phyloP scores from a whole-genome alignment of 176 grass and related monocot genomes.

The Coix lacrymajobi region DNA sequence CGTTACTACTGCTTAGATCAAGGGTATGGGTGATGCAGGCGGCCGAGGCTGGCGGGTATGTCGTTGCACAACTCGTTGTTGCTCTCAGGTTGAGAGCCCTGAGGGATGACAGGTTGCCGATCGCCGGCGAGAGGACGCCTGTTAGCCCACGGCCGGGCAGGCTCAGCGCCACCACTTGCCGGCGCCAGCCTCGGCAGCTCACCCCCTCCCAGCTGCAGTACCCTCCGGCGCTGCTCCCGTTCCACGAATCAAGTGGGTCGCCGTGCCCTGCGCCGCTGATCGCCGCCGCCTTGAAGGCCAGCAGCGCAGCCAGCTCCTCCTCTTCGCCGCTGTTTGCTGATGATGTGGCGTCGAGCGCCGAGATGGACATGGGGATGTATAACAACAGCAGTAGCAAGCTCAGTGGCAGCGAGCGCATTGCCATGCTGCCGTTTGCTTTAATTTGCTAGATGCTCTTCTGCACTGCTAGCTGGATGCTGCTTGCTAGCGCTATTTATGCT shows the following conservation, averaged over 20 bases:
- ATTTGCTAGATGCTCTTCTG: too few relatives aligned
- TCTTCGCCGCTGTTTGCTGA: too few relatives aligned
- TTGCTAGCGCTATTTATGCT: too few relatives aligned
- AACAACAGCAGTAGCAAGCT: too few relatives aligned
- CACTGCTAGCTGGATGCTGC: too few relatives aligned
- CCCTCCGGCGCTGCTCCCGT: background rate
- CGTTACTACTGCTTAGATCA: background rate
- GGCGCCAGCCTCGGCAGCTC: background rate
- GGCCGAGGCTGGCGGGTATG: slow-evolving; percentile 12
- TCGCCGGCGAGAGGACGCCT: background rate
- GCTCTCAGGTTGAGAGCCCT: background rate
- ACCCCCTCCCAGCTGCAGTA: background rate
- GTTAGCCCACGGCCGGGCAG: background rate
- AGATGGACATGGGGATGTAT: too few relatives aligned
- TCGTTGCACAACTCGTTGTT: background rate
- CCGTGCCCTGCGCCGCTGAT: too few relatives aligned
- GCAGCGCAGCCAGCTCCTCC: too few relatives aligned
- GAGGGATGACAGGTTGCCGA: background rate
- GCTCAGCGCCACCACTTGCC: slow-evolving; percentile 4
- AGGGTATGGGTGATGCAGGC: background rate
- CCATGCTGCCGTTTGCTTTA: too few relatives aligned
- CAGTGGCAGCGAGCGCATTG: too few relatives aligned
- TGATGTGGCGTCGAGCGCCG: too few relatives aligned
- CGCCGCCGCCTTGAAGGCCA: too few relatives aligned
- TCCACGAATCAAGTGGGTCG: background rate